Percentiles rank a stretch among this genome's conserved stretches.
Conservation (phyloP, 176 grass and related monocot genomes). For the Thinopyrum elongatum region DNA sequence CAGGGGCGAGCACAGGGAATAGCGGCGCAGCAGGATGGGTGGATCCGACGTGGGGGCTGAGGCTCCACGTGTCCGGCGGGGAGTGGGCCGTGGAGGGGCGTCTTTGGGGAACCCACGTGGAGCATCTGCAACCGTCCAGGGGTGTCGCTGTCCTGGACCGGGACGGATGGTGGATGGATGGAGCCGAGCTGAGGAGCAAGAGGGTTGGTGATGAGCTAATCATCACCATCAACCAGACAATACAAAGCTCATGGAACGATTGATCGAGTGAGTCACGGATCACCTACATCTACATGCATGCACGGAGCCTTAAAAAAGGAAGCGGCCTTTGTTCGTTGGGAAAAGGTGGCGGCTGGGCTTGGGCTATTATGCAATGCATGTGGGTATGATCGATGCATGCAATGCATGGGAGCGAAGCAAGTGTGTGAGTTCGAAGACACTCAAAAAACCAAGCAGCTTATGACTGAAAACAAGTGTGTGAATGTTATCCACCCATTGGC, state of each 20-base stretch:
- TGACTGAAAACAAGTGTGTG: too few species aligned
- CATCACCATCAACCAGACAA: neutral
- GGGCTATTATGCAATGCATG: too few species aligned
- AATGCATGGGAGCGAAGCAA: too few species aligned
- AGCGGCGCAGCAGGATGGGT: neutral
- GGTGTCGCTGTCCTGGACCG: neutral
- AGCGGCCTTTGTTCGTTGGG: neutral
- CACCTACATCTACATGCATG: neutral
- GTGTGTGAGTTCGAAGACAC: too few species aligned
- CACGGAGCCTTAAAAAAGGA: neutral
- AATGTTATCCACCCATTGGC: too few species aligned
- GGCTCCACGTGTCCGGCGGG: neutral
- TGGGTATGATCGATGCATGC: too few species aligned
- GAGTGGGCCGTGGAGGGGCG: neutral
- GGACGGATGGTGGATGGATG: neutral
- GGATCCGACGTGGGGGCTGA: neutral
- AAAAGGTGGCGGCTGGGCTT: neutral
- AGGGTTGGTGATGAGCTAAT: slow-evolving; percentile 37
- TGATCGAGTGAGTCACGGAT: neutral
- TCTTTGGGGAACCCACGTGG: neutral
- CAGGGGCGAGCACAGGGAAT: neutral
- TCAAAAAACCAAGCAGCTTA: too few species aligned
- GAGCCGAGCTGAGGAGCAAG: neutral
- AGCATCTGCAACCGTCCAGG: neutral
- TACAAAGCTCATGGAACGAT: neutral